Base-by-base conservation (phyloP, 2,329 filamentous ascomycete genomes). In the Cercospora zeina region DNA sequence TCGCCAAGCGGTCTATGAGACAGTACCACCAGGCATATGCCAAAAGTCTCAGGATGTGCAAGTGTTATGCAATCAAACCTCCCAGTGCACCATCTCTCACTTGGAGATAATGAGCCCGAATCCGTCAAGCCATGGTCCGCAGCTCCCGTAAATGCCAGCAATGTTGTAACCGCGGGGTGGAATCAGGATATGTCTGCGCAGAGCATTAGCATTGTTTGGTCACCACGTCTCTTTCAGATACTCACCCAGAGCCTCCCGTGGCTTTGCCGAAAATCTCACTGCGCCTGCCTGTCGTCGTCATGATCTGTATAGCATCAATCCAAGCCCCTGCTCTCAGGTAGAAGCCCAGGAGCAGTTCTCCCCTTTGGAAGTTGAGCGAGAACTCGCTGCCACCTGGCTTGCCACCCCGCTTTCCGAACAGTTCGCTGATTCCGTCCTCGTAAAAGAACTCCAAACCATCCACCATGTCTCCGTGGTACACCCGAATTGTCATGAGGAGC, bases 391-490 rank as follows among this genome's bases (percentile, higher is more conserved):
- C 88, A 2, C 86, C 86, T 24, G 83, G 77, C 65, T 88, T 88
- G 7, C 88, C 89, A 11, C 89, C 89, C 59, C 84, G 82, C 71
- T 91, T 93, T 42, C 95, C 95, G 79, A 99, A 96, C 3, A 97
- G 76, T 73, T 97, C 91, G 59, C 82, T 89, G 0, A 90, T 89
- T 14, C 85, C 83, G 74, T 97, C 92, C 71, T 97, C 93, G 72
- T 96, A 97, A 62, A 90, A 82, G 76, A 99, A 97, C 74, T 97
- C 93, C 19, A 99, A 76, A 0, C 95, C 95, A 73, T 96, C 89
- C 11, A 97, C 73, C 3, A 88, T 88, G 62, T 82, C 80, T 1
- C 90, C 91, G 69, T 91, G 88, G 72, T 92, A 96, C 13, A 96
- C 82, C 63, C 86, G 84, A 61, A 97, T 83, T 4, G 85, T 85